A percentile compares a stretch with the other conserved stretches of the same genome.
These are phyloP conservation scores for Penicillium sp. DNA, from an alignment of 2,329 filamentous ascomycete genomes.

Conservation along the genomic window DNA sequence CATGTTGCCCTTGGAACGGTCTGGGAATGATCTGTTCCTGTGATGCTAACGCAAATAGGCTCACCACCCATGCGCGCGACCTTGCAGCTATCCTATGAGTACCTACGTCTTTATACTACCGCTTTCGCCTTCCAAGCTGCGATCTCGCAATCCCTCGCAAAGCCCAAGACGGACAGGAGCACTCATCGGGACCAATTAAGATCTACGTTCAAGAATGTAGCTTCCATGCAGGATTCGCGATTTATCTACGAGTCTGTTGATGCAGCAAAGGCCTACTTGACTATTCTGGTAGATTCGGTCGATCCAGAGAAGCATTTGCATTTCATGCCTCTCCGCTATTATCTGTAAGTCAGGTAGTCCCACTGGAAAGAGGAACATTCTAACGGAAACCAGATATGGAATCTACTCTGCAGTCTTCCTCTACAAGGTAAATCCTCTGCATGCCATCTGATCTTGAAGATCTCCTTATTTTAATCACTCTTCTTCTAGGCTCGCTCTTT, in stretches of 20 bases:
- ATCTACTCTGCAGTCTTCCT: constrained; percentile 68
- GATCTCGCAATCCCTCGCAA: constrained; percentile 56
- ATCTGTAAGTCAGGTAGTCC: constrained; percentile 53
- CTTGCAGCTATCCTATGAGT: constrained; percentile 71
- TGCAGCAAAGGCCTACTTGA: constrained; percentile 64
- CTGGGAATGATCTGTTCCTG: neutral
- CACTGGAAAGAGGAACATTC: neutral
- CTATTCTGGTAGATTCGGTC: constrained; percentile 62
- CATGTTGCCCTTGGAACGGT: neutral
- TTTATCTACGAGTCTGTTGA: constrained; percentile 70
- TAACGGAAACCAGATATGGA: constrained; percentile 42
- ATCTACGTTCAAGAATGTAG: constrained; percentile 57
- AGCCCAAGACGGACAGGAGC: constrained; percentile 41
- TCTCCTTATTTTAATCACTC: neutral
- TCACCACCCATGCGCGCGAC: constrained; percentile 69
- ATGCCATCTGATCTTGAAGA: neutral
- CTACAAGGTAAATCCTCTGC: constrained; percentile 56
- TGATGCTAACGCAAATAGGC: constrained; percentile 44
- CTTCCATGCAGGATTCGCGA: constrained; percentile 64
- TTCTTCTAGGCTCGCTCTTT: constrained; percentile 56
- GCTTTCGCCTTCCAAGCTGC: constrained; percentile 77
- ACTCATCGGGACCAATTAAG: constrained; percentile 46
- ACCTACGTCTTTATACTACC: constrained; percentile 72
- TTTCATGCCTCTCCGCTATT: constrained; percentile 67
- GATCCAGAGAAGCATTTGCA: constrained; percentile 62